phyloP scores from a whole-genome alignment of 2,329 filamentous ascomycete species.

The Hymenoscyphus albidus region DNA sequence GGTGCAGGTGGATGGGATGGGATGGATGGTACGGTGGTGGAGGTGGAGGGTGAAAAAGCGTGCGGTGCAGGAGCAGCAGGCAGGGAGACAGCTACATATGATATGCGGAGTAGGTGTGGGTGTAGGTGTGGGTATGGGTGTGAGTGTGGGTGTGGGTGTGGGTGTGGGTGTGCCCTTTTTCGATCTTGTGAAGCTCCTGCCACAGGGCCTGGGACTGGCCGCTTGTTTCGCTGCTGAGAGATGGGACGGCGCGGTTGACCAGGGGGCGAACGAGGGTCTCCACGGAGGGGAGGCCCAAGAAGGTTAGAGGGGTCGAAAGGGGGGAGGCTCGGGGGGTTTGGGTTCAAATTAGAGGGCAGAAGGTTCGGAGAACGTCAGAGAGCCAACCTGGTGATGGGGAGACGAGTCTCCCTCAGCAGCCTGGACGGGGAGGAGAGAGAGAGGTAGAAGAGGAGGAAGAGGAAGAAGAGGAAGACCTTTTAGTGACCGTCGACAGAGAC shows the following conservation, averaged over 20 bases:
- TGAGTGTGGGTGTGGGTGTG: background rate
- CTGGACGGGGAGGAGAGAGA: background rate
- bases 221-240: constrained; percentile 1
- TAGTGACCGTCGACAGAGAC: background rate
- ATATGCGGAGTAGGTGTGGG: constrained; percentile 2
- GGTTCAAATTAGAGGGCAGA: background rate
- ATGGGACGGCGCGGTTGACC: constrained; percentile 2
- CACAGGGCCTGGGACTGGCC: background rate
- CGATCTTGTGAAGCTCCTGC: background rate
- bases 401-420: background rate
- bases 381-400: background rate
- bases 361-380: background rate
- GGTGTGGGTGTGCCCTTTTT: background rate
- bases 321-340: background rate
- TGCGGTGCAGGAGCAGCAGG: constrained; percentile 1
- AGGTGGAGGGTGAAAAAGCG: background rate
- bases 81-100: constrained; percentile 3
- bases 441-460: background rate
- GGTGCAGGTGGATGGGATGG: background rate
- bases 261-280: background rate
- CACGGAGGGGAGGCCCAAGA: constrained; percentile 4
- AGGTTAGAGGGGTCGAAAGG: background rate
- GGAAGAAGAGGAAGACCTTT: background rate
- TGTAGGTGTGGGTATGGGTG: background rate
- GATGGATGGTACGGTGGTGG: no score